phyloP scores from a whole-genome alignment of 495 filamentous ascomycete genomes.

The Penicillium verhagenii region DNA sequence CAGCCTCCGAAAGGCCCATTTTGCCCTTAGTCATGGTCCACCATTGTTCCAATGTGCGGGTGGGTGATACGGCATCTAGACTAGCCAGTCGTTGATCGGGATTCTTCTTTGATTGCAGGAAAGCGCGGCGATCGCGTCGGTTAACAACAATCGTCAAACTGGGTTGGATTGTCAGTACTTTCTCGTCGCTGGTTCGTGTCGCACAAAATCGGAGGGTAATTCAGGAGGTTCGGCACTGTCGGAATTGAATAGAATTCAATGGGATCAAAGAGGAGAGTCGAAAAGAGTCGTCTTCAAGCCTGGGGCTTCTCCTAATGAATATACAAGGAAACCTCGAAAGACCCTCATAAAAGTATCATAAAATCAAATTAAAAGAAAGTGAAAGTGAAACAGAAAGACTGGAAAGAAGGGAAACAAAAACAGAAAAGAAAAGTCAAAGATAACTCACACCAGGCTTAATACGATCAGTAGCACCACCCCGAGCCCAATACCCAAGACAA shows the following conservation, averaged over 20 bases:
- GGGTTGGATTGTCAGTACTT: not conserved
- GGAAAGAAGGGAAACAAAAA: not conserved
- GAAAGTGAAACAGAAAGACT: not conserved
- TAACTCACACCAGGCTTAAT: conserved; percentile 37
- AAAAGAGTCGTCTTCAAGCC: too few relatives aligned
- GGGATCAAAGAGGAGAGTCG: too few relatives aligned
- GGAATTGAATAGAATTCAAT: too few relatives aligned
- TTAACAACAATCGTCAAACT: conserved; percentile 41
- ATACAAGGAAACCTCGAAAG: too few relatives aligned
- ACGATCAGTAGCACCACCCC: conserved; percentile 37
- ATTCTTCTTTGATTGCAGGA: conserved; percentile 25
- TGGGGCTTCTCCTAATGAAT: too few relatives aligned
- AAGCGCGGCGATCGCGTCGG: conserved; percentile 31
- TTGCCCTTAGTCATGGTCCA: conserved; percentile 38
- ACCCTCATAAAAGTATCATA: too few relatives aligned
- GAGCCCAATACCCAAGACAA: conserved; percentile 42
- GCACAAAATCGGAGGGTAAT: not conserved
- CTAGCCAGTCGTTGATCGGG: conserved; percentile 37
- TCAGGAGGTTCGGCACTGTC: conserved; percentile 3
- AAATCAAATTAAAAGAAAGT: too few relatives aligned
- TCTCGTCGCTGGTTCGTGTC: not conserved
- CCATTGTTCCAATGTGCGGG: conserved; percentile 44
- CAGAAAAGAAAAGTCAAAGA: not conserved
- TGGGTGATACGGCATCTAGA: conserved; percentile 41
- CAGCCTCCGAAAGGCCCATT: conserved; percentile 34